Evolutionary conservation across 2,329 filamentous ascomycete species (phyloP).

Genomic region (Penicillium rolfsii): DNA sequence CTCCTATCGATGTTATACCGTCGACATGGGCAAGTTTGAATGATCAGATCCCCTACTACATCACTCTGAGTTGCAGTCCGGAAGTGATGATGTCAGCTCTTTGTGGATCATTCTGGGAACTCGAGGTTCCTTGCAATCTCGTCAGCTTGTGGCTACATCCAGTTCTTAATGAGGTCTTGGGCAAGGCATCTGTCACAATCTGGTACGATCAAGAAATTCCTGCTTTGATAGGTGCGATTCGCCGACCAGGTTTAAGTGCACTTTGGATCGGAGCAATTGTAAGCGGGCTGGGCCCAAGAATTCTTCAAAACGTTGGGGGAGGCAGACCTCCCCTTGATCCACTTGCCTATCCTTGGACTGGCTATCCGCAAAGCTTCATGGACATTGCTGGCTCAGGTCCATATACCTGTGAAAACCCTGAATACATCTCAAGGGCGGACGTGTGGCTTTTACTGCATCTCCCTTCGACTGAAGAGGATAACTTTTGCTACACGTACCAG

Average conservation of each 20-base stretch:
- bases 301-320: conserved; percentile 4
- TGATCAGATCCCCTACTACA: conserved; percentile 21
- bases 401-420: conserved; percentile 6
- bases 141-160: conserved; percentile 27
- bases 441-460: conserved; percentile 22
- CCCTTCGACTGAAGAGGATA: conserved; percentile 14
- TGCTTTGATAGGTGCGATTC: conserved; percentile 17
- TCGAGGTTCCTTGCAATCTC: conserved; percentile 22
- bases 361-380: conserved; percentile 20
- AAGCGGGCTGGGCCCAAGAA: conserved; percentile 12
- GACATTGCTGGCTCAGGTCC: conserved; percentile 17
- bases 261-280: conserved; percentile 19
- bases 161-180: conserved; percentile 15
- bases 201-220: conserved; percentile 10
- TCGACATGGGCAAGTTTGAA: conserved; percentile 10
- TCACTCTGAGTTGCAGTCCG: conserved; percentile 22
- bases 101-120: conserved; percentile 24
- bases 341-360: conserved; percentile 19
- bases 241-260: conserved; percentile 17
- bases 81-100: conserved; percentile 20
- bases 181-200: not conserved
- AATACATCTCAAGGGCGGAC: conserved; percentile 17
- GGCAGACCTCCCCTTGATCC: conserved; percentile 16
- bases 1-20: not conserved
- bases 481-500: not conserved